phyloP scores from a whole-genome alignment of 2,329 filamentous ascomycete genomes.

The Fusarium sp. region DNA sequence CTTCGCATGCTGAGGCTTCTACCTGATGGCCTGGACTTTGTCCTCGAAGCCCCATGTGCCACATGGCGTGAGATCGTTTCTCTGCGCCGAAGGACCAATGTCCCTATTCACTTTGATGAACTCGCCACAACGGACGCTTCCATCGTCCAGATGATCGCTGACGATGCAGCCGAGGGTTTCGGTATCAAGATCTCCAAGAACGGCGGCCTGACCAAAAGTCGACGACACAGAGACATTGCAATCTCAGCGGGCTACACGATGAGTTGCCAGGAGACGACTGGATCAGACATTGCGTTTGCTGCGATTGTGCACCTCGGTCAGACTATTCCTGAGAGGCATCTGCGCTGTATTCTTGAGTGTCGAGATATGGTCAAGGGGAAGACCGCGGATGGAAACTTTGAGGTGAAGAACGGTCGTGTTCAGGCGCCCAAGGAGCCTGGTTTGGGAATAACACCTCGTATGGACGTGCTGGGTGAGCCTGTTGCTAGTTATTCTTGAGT shows the following conservation, averaged over 20 bases:
- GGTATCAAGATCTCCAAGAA: constrained; percentile 42
- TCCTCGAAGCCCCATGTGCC: constrained; percentile 40
- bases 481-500: constrained; percentile 35
- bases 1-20: constrained; percentile 38
- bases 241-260: constrained; percentile 39
- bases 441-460: constrained; percentile 22
- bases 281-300: constrained; percentile 38
- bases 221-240: constrained; percentile 37
- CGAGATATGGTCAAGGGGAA: constrained; percentile 32
- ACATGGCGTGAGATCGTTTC: constrained; percentile 35
- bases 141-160: constrained; percentile 31
- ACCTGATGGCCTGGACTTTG: constrained; percentile 36
- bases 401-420: constrained; percentile 26
- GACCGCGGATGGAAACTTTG: constrained; percentile 39
- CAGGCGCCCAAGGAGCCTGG: constrained; percentile 34
- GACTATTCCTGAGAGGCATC: constrained; percentile 30
- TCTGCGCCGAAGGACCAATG: constrained; percentile 25
- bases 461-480: constrained; percentile 39
- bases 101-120: constrained; percentile 40
- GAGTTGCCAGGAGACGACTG: constrained; percentile 37
- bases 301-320: constrained; percentile 39
- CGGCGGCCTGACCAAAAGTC: constrained; percentile 35
- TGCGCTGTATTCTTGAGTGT: constrained; percentile 39
- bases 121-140: constrained; percentile 33
- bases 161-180: constrained; percentile 39